Evolutionary conservation across 805 yeast genomes (phyloP).

Genomic region (Wickerhamiella sergipiensis): DNA sequence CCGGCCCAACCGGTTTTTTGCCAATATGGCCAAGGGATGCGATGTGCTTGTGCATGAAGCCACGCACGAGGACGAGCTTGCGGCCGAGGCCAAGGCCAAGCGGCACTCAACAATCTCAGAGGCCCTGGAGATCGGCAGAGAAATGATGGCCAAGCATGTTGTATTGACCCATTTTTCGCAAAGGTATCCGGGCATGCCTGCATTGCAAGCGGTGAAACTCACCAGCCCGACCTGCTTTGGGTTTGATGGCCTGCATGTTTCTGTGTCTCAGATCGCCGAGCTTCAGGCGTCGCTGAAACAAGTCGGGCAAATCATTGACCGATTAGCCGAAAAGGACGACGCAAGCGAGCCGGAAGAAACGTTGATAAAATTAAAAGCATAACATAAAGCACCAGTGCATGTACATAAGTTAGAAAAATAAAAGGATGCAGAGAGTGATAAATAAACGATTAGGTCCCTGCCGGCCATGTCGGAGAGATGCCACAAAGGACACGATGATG

Average conservation of each 20-base stretch:
- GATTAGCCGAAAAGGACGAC: conserved; percentile 8
- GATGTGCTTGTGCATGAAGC: conserved; percentile 87
- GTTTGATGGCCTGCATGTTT: conserved; percentile 51
- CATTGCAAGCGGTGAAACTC: conserved; percentile 8
- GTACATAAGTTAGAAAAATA: background rate
- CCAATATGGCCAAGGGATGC: conserved; percentile 47
- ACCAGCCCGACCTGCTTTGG: conserved; percentile 32
- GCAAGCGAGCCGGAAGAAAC: background rate
- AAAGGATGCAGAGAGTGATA: background rate
- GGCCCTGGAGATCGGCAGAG: conserved; percentile 55
- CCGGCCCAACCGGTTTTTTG: conserved; percentile 59
- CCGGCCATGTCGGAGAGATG: background rate
- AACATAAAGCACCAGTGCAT: background rate
- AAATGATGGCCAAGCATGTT: conserved; percentile 59
- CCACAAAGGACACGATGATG: too few relatives aligned
- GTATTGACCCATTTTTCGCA: conserved; percentile 88
- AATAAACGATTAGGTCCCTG: background rate
- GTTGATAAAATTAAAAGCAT: too few relatives aligned
- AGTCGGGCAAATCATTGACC: conserved; percentile 13
- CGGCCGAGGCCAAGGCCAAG: conserved; percentile 66
- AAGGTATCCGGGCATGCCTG: conserved; percentile 55
- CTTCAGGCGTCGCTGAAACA: conserved; percentile 18
- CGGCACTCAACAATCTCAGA: conserved; percentile 82
- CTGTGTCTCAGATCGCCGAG: conserved; percentile 30
- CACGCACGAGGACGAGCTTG: conserved; percentile 67